Percentiles rank a stretch among this genome's conserved stretches.
These are phyloP conservation scores for Trichophyton rubrum DNA, from an alignment of 2,329 filamentous ascomycete species.

Conservation along the genomic window DNA sequence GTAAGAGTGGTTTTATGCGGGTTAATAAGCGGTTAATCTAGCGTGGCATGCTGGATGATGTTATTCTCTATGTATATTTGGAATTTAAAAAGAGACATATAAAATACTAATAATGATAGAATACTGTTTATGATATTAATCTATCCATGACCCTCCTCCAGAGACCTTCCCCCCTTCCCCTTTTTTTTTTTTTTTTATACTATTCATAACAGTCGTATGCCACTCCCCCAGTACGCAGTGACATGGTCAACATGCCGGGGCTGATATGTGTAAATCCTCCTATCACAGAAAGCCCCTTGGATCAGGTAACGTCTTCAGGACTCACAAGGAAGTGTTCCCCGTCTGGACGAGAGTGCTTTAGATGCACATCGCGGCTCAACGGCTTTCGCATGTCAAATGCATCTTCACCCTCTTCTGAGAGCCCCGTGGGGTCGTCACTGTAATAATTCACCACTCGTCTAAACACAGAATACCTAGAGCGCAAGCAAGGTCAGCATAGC, in stretches of 20 bases:
- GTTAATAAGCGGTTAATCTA: too few species aligned
- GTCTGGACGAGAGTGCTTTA: conserved; percentile 64
- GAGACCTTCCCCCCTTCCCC: too few species aligned
- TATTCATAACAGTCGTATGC: neutral
- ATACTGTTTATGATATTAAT: too few species aligned
- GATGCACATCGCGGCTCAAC: conserved; percentile 63
- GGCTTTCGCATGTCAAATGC: conserved; percentile 96
- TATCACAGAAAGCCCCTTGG: conserved; percentile 9
- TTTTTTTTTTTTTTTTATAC: too few species aligned
- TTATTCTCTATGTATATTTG: too few species aligned
- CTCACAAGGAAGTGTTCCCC: conserved; percentile 67
- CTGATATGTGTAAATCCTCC: neutral
- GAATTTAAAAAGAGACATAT: too few species aligned
- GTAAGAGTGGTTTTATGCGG: too few species aligned
- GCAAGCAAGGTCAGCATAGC: neutral
- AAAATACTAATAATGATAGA: too few species aligned
- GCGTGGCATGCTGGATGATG: too few species aligned
- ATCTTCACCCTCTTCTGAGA: conserved; percentile 54
- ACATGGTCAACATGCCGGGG: neutral
- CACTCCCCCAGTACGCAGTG: neutral
- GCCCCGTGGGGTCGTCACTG: conserved; percentile 62
- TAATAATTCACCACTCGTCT: conserved; percentile 86
- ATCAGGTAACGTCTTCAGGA: conserved; percentile 63
- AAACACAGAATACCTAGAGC: conserved; percentile 60
- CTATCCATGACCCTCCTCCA: too few species aligned